Evolutionary conservation across 2,329 filamentous ascomycete genomes (phyloP).

Genomic region (Cladophialophora exuberans): DNA sequence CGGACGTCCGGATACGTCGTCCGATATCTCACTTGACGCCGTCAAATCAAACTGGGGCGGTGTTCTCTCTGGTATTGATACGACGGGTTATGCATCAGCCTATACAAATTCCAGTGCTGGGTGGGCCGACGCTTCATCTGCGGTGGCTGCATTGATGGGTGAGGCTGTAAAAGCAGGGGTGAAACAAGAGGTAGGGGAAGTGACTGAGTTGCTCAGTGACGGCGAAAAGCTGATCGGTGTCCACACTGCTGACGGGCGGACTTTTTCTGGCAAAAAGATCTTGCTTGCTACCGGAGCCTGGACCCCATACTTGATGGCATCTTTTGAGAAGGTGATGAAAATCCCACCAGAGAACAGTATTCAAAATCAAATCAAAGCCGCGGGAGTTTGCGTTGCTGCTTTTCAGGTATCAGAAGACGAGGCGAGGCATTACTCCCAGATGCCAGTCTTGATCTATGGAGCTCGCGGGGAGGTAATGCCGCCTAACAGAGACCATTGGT

Average conservation of each 20-base stretch:
- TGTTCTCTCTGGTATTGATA: slow-evolving; percentile 43
- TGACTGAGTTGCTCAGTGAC: slow-evolving; percentile 47
- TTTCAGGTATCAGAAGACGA: slow-evolving; percentile 57
- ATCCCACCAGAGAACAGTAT: slow-evolving; percentile 53
- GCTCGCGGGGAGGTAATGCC: slow-evolving; percentile 52
- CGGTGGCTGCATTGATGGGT: slow-evolving; percentile 49
- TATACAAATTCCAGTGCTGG: slow-evolving; percentile 57
- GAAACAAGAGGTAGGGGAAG: slow-evolving; percentile 48
- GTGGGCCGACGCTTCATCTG: slow-evolving; percentile 56
- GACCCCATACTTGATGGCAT: slow-evolving; percentile 58
- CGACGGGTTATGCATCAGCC: slow-evolving; percentile 43
- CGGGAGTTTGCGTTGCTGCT: slow-evolving; percentile 63
- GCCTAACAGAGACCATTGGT: slow-evolving; percentile 52
- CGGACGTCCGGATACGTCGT: slow-evolving; percentile 45
- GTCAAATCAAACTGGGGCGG: slow-evolving; percentile 46
- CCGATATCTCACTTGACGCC: slow-evolving; percentile 49
- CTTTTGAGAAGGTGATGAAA: slow-evolving; percentile 48
- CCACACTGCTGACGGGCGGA: slow-evolving; percentile 49
- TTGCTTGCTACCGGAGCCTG: slow-evolving; percentile 61
- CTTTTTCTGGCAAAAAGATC: slow-evolving; percentile 56
- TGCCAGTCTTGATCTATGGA: slow-evolving; percentile 59
- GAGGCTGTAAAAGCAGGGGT: slow-evolving; percentile 51
- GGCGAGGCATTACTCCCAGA: slow-evolving; percentile 50
- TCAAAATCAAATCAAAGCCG: slow-evolving; percentile 60
- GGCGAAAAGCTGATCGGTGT: slow-evolving; percentile 49